These are phyloP conservation scores for Aureobasidium lini DNA, from an alignment of 2,329 filamentous ascomycete species.

Conservation along the genomic window DNA sequence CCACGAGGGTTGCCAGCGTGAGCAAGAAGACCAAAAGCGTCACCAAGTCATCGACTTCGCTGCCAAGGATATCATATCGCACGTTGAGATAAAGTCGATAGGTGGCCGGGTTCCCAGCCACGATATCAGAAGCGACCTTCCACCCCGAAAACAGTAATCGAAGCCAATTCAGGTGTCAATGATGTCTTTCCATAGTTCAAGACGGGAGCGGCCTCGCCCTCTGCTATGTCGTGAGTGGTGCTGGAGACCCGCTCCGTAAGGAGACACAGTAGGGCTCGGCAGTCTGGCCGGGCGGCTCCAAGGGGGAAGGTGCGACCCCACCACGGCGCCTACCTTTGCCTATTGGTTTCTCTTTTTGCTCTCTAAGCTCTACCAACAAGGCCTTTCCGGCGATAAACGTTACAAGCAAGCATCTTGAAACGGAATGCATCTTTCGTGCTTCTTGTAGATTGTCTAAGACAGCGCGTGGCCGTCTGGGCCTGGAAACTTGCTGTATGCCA, in stretches of 20 bases:
- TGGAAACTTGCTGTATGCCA: conserved; percentile 5
- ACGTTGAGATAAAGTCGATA: conserved; percentile 12
- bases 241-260: not conserved
- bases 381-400: conserved; percentile 9
- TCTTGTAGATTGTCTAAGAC: conserved; percentile 12
- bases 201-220: conserved; percentile 7
- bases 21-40: not conserved
- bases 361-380: not conserved
- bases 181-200: conserved; percentile 6
- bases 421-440: not conserved
- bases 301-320: not conserved
- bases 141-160: conserved; percentile 5
- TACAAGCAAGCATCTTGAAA: conserved; percentile 12
- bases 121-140: not conserved
- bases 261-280: conserved; percentile 7
- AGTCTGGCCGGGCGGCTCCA: conserved; percentile 8
- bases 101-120: conserved; percentile 8
- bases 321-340: not conserved
- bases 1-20: not conserved
- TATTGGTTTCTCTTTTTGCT: not conserved
- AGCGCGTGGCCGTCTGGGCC: conserved; percentile 11
- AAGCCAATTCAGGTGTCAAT: conserved; percentile 1
- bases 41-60: not conserved
- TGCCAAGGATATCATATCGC: conserved; percentile 12
- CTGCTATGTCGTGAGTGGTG: not conserved